These are phyloP conservation scores for Mycosphaerelloides madeirae DNA, from an alignment of 2,329 filamentous ascomycete genomes.

Conservation along the genomic window DNA sequence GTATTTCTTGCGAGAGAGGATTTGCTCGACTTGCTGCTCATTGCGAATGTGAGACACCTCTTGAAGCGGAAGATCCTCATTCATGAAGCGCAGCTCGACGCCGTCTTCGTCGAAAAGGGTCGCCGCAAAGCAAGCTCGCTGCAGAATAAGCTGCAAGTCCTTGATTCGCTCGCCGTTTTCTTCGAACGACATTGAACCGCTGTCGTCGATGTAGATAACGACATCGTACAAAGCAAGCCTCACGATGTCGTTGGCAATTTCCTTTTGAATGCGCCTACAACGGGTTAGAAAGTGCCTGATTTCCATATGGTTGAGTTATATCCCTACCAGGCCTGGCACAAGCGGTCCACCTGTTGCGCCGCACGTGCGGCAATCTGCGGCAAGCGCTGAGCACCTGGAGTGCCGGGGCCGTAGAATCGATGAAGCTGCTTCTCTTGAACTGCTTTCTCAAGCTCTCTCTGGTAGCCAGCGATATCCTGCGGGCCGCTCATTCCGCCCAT, in stretches of 20 bases:
- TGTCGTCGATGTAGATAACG: conserved; percentile 62
- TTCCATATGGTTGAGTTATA: no score
- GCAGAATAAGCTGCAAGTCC: conserved; percentile 60
- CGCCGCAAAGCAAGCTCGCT: conserved; percentile 59
- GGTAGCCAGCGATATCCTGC: conserved; percentile 52
- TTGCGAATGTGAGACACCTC: conserved; percentile 52
- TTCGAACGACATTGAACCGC: conserved; percentile 65
- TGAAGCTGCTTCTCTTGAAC: conserved; percentile 59
- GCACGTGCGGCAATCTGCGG: conserved; percentile 48
- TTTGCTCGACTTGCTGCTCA: conserved; percentile 54
- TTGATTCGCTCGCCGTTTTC: conserved; percentile 63
- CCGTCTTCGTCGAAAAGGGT: conserved; percentile 67
- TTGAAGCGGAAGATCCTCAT: conserved; percentile 49
- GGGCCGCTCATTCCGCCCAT: conserved; percentile 34
- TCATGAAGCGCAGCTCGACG: conserved; percentile 67
- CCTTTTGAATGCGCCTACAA: conserved; percentile 45
- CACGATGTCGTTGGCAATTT: conserved; percentile 60
- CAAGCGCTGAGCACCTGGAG: conserved; percentile 41
- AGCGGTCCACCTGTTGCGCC: conserved; percentile 48
- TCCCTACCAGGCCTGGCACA: conserved; percentile 50
- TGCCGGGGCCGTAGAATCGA: conserved; percentile 54
- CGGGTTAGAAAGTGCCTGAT: no score
- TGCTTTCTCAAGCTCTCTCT: conserved; percentile 50
- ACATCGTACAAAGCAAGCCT: conserved; percentile 60
- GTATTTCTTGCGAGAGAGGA: conserved; percentile 58